These are phyloP conservation scores for Dactylonectria estremocensis DNA, from an alignment of 2,329 filamentous ascomycete species.

Conservation along the genomic window DNA sequence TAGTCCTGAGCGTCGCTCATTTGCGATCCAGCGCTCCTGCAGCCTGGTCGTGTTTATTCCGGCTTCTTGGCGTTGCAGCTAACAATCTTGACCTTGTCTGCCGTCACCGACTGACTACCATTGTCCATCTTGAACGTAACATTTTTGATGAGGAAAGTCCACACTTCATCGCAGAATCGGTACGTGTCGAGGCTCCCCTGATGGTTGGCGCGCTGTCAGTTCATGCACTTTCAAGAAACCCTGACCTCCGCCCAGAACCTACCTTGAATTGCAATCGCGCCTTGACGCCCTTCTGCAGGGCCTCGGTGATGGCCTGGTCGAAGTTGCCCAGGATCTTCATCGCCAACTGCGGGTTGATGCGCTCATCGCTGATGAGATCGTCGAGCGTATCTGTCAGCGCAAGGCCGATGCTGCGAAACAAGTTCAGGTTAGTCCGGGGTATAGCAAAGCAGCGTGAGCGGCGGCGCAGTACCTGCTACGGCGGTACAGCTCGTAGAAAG, in stretches of 20 bases:
- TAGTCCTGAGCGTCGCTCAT: neutral
- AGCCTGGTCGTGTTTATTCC: conserved; percentile 29
- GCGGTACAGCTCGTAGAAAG: conserved; percentile 95
- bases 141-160: conserved; percentile 99
- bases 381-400: conserved; percentile 97
- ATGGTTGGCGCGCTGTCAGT: conserved; percentile 15
- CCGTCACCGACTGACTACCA: conserved; percentile 77
- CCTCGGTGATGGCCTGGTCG: conserved; percentile 92
- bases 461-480: conserved; percentile 86
- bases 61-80: conserved; percentile 92
- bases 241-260: conserved; percentile 41
- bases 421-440: conserved; percentile 43
- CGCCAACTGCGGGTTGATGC: conserved; percentile 96
- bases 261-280: conserved; percentile 96
- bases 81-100: conserved; percentile 98
- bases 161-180: conserved; percentile 99
- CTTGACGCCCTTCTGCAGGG: conserved; percentile 93
- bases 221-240: neutral
- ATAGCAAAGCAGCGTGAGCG: conserved; percentile 51
- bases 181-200: conserved; percentile 98
- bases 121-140: conserved; percentile 99
- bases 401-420: conserved; percentile 82
- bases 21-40: neutral
- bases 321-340: conserved; percentile 99
- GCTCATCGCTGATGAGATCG: conserved; percentile 92